Base-by-base conservation (phyloP, 192 early-diverging fungal genomes). In the Coemansia sp. region DNA sequence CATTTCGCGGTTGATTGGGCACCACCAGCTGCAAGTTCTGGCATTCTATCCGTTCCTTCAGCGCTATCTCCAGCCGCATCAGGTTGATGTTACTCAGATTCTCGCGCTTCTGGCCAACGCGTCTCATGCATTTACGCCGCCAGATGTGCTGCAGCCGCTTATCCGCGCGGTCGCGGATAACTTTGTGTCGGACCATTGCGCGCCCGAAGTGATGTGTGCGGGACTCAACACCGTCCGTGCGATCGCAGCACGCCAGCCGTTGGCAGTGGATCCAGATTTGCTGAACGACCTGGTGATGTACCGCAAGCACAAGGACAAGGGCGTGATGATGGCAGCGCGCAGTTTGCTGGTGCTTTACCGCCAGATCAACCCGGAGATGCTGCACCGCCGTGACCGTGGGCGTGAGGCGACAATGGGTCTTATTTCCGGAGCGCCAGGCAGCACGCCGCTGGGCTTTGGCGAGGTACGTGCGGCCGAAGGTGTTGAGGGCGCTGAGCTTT, bases 51-150 rank as follows among this genome's bases (percentile, higher is more conserved):
- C 95, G 31, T 93, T 91, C 80, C 71, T 99, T 24, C 87, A 93
- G 74, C 87, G 91, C 48, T 98, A 94, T 71, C 81, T 99, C n/a
- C 91, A 97, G 66, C 96, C 97, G 9, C 89, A 92, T 73, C 96
- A 99, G 72, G 76, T 85, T 57, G 92, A 99, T 60, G 96, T 99
- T 4, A 96, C 95, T 5, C 85, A 86, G 74, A 89, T 99, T 18
- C 82, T 99, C 24, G 95, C 94, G 21, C 87, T 88, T 56, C 75
- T 88, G 28, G 96, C 97, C 24, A 96, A 97, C 67, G 87, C 90
- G n/a, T 85, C 88, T 1, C 96, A 99, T 73, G 85, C 93, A 10
- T 83, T 99, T 15, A 86, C 96, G 5, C 97, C 97, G 23, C 97
- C 97, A 4, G 97, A 99, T 76, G 87, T 84, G 3, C 76, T 98